Base-by-base conservation (phyloP, 768 basidiomycete genomes). In the Suillus hirtellus region DNA sequence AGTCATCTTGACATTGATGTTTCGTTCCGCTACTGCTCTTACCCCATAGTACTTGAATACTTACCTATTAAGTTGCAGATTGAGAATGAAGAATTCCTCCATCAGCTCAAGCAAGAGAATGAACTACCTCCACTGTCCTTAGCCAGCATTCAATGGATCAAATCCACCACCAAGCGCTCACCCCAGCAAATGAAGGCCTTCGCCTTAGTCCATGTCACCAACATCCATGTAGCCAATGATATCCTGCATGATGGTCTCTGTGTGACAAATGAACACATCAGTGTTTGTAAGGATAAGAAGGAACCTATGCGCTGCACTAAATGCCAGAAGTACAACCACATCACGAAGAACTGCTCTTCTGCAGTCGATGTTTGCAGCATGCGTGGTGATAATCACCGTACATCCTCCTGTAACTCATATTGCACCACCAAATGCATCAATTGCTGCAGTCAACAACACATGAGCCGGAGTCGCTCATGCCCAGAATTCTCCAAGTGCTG, bases 31-130 rank as follows among this genome's bases (percentile, higher is more conserved):
- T 47, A 59, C 34, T 52, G 59, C 1, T 4, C 4, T 6, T 67
- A 62, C 47, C 27, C 53, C 3, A 56, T 67, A 1, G 58, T 75
- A 0, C 69, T 66, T 2, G 65, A 71, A 31, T 71, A 61, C 43
- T 70, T 77, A 4, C 71, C 74, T 0, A 60, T 68, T 5, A 19
- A 60, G 0, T 67, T 71, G 46, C 59, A 68, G 53, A 65, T 69
- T 0, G 52, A 42, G 11, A 3, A 49, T 1, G 53, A 50, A 14
- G 60, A 63, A 11, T 54, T 31, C 5, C 72, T 72, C 70, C 27
- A 71, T 0, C 37, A n/a, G 7, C 7, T 43, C 72, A 0, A 76
- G 40, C 15, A 54, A 0, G 63, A 63, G 17, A 73, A 66, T 34
- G 53, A 53, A 31, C 43, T 73, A 0, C 10, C 21, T 14, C 21